Percentiles rank a stretch among this genome's conserved stretches.
Evolutionary conservation across 1,139 yeast genomes (phyloP).

Genomic region (Scheffersomyces parashehatae): DNA sequence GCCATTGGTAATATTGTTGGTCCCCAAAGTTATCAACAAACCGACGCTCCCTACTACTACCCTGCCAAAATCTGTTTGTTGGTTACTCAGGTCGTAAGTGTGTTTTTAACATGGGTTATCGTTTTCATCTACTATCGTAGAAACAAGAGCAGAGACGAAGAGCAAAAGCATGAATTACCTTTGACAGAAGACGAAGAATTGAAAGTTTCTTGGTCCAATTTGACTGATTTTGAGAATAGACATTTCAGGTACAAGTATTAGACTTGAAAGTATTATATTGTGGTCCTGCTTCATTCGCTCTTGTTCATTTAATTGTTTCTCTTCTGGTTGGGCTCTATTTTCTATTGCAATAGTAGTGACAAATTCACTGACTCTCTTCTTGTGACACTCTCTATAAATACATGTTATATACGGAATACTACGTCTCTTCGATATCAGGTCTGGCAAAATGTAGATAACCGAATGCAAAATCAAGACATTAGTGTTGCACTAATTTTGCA

Average conservation of each 20-base stretch:
- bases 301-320: not conserved
- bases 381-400: not conserved
- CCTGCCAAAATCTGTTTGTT: constrained; percentile 10
- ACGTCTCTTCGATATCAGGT: not conserved
- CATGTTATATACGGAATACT: not conserved
- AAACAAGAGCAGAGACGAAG: constrained; percentile 6
- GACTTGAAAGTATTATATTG: not conserved
- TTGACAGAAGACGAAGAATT: constrained; percentile 6
- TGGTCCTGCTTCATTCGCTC: too few relatives aligned
- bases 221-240: constrained; percentile 12
- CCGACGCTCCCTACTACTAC: constrained; percentile 8
- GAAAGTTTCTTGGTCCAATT: constrained; percentile 11
- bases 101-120: not conserved
- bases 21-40: constrained; percentile 34
- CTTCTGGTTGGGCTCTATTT: not conserved
- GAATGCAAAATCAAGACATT: not conserved
- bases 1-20: constrained; percentile 37
- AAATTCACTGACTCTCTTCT: not conserved
- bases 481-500: not conserved
- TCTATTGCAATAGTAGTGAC: not conserved
- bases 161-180: not conserved
- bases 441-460: not conserved
- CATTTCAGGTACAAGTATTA: constrained; percentile 7
- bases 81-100: constrained; percentile 5
- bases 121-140: constrained; percentile 8